Evolutionary conservation across 129 eudicot genomes (phyloP), one percentile per base, ranked within the genome.

Genomic region (Pittosporum tobira): DNA sequence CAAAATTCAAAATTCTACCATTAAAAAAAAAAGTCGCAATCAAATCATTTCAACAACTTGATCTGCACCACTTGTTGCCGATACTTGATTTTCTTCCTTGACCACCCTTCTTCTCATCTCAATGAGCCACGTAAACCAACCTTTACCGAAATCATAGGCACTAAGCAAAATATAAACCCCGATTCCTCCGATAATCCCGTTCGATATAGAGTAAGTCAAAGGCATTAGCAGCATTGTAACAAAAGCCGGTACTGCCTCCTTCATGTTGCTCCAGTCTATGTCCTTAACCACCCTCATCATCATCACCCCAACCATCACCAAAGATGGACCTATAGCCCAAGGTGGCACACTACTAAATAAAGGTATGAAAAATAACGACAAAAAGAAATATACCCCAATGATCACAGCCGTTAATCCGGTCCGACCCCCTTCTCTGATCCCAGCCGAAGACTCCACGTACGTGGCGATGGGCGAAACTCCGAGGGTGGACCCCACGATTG

Each of bases 391-490:
- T 3, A 84, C 19, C 22, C 94, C 96, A 1, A 88, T 72, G 27
- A 88, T 40, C 16, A 84, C 65, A 11, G 94, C 96, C 5, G 96
- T 88, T 44, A 88, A 47, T 38, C 96, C 96, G 10, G 94, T 81
- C 6, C 91, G 70, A 0, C 96, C 96, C 21, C 96, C 96, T 73
- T 88, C 96, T 27, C 76, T 51, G 44, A 88, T 81, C 73, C 96
- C 96, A 1, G 94, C 94, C 2, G 96, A 71, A 7, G 96, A 88
- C 48, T 88, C 96, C 1, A 84, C 56, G 27, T 36, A 88, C 0
- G 94, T 82, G n/a, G 91, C 91, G 8, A 84, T 64, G 3, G 96
- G 96, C 6, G 94, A 70, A n/a, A 88, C 94, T 23, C 96, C 96
- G 46, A 88, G 82, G 1, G 84, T 62, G 48, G 94, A 84, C 59